These are phyloP conservation scores for Pistacia integerrima DNA, from an alignment of 345 rosid genomes.

Conservation along the genomic window DNA sequence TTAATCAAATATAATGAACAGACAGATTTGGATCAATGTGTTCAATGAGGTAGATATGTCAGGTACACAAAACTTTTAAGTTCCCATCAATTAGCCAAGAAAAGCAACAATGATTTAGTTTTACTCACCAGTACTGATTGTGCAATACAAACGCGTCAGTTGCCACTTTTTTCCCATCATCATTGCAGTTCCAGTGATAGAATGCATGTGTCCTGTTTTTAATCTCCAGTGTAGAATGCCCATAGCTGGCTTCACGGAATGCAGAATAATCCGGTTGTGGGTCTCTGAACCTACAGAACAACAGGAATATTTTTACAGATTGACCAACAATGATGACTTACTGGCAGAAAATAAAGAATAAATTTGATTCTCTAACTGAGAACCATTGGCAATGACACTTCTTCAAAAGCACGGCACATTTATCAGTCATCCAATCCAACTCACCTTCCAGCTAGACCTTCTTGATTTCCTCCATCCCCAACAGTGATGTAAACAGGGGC, in stretches of 20 bases:
- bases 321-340: background rate
- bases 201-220: conserved; percentile 83
- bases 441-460: conserved; percentile 84
- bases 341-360: background rate
- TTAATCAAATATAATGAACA: background rate
- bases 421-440: conserved; percentile 15
- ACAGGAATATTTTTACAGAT: background rate
- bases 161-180: conserved; percentile 77
- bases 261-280: conserved; percentile 97
- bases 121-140: conserved; percentile 78
- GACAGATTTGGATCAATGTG: background rate
- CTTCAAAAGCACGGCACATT: background rate
- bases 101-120: background rate
- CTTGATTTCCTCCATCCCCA: conserved; percentile 97
- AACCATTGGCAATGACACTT: no score
- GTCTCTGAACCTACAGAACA: conserved; percentile 59
- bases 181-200: conserved; percentile 94
- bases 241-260: conserved; percentile 94
- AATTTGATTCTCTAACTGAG: background rate
- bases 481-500: conserved; percentile 91
- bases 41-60: background rate
- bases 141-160: conserved; percentile 60
- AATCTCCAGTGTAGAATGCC: conserved; percentile 84
- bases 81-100: background rate
- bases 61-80: background rate